These are phyloP conservation scores for Globisporangium abappressorium DNA, from an alignment of 352 stramenopile species.

Conservation along the genomic window DNA sequence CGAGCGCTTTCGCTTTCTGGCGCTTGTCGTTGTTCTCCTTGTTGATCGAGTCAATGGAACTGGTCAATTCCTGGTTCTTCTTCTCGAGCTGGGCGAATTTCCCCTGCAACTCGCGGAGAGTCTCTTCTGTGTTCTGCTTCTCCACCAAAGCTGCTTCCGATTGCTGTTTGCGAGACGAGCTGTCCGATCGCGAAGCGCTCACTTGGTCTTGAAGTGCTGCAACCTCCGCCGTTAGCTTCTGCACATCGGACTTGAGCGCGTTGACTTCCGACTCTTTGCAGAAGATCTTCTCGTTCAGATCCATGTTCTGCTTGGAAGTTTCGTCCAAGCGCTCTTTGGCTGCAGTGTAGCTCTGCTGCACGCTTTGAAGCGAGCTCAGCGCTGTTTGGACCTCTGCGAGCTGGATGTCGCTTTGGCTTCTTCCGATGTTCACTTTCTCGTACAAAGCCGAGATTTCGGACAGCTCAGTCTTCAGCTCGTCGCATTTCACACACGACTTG, in stretches of 20 bases:
- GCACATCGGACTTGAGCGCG: slow-evolving; percentile 40
- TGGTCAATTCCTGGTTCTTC: slow-evolving; percentile 48
- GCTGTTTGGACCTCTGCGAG: slow-evolving; percentile 52
- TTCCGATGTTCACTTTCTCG: slow-evolving; percentile 59
- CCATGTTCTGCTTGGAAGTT: slow-evolving; percentile 49
- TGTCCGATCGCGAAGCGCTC: slow-evolving; percentile 40
- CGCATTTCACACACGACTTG: slow-evolving; percentile 38
- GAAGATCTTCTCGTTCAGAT: slow-evolving; percentile 50
- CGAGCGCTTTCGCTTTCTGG: slow-evolving; percentile 67
- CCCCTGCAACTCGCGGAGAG: slow-evolving; percentile 29
- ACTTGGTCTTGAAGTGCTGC: slow-evolving; percentile 39
- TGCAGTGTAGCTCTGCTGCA: slow-evolving; percentile 37
- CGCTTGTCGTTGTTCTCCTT: slow-evolving; percentile 66
- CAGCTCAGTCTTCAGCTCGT: slow-evolving; percentile 43
- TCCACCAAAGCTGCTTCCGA: slow-evolving; percentile 38
- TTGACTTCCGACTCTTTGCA: slow-evolving; percentile 51
- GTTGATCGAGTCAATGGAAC: slow-evolving; percentile 38
- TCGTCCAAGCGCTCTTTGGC: slow-evolving; percentile 43
- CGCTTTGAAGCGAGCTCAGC: slow-evolving; percentile 33
- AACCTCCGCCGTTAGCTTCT: slow-evolving; percentile 41
- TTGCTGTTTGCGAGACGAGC: slow-evolving; percentile 37
- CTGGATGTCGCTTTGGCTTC: slow-evolving; percentile 53
- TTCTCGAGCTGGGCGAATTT: slow-evolving; percentile 48
- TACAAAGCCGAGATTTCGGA: slow-evolving; percentile 48
- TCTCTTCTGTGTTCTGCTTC: slow-evolving; percentile 44